phyloP scores from a whole-genome alignment of 2,329 filamentous ascomycete species.

The Hypoxylon sp. region DNA sequence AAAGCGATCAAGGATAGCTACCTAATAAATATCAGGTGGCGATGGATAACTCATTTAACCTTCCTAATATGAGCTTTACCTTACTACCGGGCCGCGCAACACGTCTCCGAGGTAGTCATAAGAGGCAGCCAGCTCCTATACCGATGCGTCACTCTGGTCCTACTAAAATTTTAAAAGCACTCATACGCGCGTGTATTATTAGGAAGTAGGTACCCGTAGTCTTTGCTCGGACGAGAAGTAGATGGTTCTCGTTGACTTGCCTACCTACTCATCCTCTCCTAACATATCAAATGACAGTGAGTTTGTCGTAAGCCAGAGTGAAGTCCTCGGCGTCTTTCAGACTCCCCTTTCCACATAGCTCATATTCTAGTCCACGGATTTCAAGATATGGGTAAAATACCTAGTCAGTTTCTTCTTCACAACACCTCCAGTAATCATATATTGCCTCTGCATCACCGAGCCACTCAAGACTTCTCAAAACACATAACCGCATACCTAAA shows the following conservation, averaged over 20 bases:
- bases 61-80: not conserved
- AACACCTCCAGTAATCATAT: too few species aligned
- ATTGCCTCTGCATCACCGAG: not conserved
- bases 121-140: not conserved
- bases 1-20: not conserved
- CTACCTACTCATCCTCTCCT: not conserved
- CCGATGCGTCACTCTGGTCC: not conserved
- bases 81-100: not conserved
- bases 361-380: too few species aligned
- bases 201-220: not conserved
- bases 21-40: not conserved
- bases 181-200: not conserved
- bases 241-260: not conserved
- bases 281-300: too few species aligned
- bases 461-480: conserved; percentile 60
- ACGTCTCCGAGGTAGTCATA: not conserved
- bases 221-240: not conserved
- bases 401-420: too few species aligned
- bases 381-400: too few species aligned
- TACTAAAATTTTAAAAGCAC: not conserved
- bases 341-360: too few species aligned
- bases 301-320: too few species aligned
- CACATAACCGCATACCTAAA: conserved; percentile 70
- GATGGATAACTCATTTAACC: not conserved
- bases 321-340: too few species aligned